Evolutionary conservation across 2,329 filamentous ascomycete genomes (phyloP).

Genomic region (Bipolaris oryzae): DNA sequence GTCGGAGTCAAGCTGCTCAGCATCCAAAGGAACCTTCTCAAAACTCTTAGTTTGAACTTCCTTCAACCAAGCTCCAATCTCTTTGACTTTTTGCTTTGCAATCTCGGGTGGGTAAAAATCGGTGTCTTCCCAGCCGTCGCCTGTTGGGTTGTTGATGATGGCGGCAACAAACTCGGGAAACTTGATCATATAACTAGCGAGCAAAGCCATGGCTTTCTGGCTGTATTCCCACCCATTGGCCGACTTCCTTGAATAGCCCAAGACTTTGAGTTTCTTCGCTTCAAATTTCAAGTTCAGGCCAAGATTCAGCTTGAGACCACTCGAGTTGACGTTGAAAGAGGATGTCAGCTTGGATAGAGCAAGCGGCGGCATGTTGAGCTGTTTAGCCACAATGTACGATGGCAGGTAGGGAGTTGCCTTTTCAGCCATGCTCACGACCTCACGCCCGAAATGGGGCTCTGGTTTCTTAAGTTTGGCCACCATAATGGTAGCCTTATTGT

Average conservation of each 20-base stretch:
- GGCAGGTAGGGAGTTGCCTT: conserved; percentile 77
- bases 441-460: conserved; percentile 80
- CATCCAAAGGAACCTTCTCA: conserved; percentile 93
- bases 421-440: conserved; percentile 74
- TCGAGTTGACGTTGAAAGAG: conserved; percentile 83
- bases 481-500: conserved; percentile 77
- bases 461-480: conserved; percentile 73
- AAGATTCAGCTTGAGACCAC: conserved; percentile 83
- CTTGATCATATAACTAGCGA: conserved; percentile 86
- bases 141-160: conserved; percentile 83
- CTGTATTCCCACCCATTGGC: conserved; percentile 95
- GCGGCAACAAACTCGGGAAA: conserved; percentile 96
- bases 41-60: conserved; percentile 88
- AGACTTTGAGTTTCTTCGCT: conserved; percentile 89
- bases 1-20: conserved; percentile 92
- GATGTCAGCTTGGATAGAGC: conserved; percentile 96
- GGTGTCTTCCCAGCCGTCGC: conserved; percentile 80
- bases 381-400: conserved; percentile 85
- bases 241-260: conserved; percentile 90
- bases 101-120: conserved; percentile 80
- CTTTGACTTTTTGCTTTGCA: conserved; percentile 83
- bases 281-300: conserved; percentile 98
- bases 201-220: conserved; percentile 76
- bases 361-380: conserved; percentile 80
- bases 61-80: conserved; percentile 93